phyloP scores from a whole-genome alignment of 108 stramenopile species.

The Discostella pseudostelligera region DNA sequence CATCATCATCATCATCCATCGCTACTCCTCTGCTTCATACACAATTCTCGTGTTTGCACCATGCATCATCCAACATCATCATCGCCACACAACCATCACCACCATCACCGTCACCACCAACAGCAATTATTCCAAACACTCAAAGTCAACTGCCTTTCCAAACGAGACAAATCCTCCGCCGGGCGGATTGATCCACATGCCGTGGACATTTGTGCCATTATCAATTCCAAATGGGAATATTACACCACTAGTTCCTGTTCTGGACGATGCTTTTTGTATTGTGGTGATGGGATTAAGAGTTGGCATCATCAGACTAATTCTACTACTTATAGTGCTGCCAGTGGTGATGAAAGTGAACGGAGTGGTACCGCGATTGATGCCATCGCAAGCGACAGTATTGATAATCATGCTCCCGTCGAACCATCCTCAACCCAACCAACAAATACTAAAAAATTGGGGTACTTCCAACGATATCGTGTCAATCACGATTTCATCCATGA shows the following conservation, averaged over 20 bases:
- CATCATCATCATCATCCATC: too few relatives aligned
- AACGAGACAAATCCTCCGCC: conserved; percentile 82
- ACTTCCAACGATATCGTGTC: conserved; percentile 72
- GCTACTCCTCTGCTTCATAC: too few relatives aligned
- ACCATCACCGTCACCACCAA: conserved; percentile 13
- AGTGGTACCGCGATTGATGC: neutral
- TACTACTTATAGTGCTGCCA: conserved; percentile 10
- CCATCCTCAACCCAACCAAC: neutral
- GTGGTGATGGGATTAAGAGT: conserved; percentile 80
- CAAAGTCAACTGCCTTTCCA: conserved; percentile 69
- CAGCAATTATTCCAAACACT: conserved; percentile 63
- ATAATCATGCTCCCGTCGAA: neutral
- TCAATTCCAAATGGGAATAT: conserved; percentile 68
- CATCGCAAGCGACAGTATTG: neutral
- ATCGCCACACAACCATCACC: neutral
- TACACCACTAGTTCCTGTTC: conserved; percentile 77
- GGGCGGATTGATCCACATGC: conserved; percentile 85
- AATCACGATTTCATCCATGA: conserved; percentile 70
- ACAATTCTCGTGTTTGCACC: too few relatives aligned
- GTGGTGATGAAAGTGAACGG: neutral
- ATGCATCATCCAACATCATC: neutral
- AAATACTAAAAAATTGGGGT: conserved; percentile 6
- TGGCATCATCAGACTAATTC: conserved; percentile 17
- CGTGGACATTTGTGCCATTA: conserved; percentile 72
- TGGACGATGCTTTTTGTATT: conserved; percentile 81